phyloP scores from a whole-genome alignment of 164 flowering plant species.

The Vitis vinifera region DNA sequence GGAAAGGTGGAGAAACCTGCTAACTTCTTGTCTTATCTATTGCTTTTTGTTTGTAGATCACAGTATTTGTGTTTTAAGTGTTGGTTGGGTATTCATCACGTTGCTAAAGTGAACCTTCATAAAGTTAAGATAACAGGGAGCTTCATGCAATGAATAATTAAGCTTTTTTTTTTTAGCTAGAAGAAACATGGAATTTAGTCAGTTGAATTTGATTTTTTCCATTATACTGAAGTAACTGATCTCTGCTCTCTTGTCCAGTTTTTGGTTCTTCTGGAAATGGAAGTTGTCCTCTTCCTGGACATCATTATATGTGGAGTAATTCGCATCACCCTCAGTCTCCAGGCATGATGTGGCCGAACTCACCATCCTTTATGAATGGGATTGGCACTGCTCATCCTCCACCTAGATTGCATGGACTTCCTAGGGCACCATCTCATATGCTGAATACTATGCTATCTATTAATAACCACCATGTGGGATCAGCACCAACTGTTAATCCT shows the following conservation, averaged over 20 bases:
- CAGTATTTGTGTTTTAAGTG: not conserved
- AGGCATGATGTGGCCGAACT: constrained; percentile 69
- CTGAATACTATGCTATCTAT: constrained; percentile 47
- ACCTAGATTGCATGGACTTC: constrained; percentile 28
- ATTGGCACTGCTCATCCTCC: constrained; percentile 24
- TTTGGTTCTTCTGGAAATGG: constrained; percentile 66
- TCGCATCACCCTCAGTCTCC: constrained; percentile 53
- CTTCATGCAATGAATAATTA: not conserved
- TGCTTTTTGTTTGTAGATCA: not conserved
- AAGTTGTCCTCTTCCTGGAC: constrained; percentile 50
- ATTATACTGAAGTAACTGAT: not conserved
- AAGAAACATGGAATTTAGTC: not conserved
- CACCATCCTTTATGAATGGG: constrained; percentile 69
- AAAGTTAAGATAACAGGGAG: not conserved
- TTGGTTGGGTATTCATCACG: no score
- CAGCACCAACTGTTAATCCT: constrained; percentile 76
- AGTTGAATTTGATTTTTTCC: constrained; percentile 1
- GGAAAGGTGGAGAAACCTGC: not conserved
- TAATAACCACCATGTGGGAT: constrained; percentile 73
- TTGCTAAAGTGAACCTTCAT: not conserved
- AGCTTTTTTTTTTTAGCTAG: not conserved
- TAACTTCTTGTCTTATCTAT: not conserved
- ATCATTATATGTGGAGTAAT: constrained; percentile 57
- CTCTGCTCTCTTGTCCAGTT: constrained; percentile 29
- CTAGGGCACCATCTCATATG: constrained; percentile 46